A percentile compares a stretch with the other conserved stretches of the same genome.
phyloP scores from a whole-genome alignment of 106 monocot species.

The Dioscorea zingiberensis region DNA sequence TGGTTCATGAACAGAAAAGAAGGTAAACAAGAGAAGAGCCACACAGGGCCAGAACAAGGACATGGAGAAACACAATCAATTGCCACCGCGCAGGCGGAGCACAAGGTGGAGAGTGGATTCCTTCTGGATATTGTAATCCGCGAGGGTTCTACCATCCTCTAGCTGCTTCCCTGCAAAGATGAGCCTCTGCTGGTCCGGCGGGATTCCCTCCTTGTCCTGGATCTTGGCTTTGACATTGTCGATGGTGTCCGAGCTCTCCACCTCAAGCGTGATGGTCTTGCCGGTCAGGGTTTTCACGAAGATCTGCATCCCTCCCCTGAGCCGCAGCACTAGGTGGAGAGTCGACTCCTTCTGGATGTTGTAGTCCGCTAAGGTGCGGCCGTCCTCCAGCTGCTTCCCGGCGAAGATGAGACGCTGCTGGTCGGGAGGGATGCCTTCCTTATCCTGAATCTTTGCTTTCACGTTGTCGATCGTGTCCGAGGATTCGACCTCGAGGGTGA shows the following conservation, averaged over 20 bases:
- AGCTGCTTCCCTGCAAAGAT: conserved; percentile 42
- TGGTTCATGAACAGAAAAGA: too few relatives aligned
- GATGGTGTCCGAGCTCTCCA: conserved; percentile 40
- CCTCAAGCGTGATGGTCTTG: conserved; percentile 45
- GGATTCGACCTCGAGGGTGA: conserved; percentile 58
- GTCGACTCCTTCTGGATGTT: conserved; percentile 58
- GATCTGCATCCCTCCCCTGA: conserved; percentile 47
- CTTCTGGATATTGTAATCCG: conserved; percentile 9
- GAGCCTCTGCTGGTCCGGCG: conserved; percentile 42
- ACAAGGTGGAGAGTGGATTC: conserved; percentile 7
- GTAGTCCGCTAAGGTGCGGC: conserved; percentile 46
- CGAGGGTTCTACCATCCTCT: conserved; percentile 19
- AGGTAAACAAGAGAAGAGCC: too few relatives aligned
- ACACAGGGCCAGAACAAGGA: too few relatives aligned
- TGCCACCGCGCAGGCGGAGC: not conserved
- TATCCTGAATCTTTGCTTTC: conserved; percentile 59
- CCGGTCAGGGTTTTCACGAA: conserved; percentile 49
- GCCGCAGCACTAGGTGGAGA: conserved; percentile 46
- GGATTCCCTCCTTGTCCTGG: conserved; percentile 47
- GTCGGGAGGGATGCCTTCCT: conserved; percentile 69
- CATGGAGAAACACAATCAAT: too few relatives aligned
- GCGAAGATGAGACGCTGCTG: conserved; percentile 50
- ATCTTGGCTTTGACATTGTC: conserved; percentile 47
- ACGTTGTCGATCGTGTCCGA: conserved; percentile 60
- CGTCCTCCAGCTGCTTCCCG: conserved; percentile 32